Evolutionary conservation across 257 asterid species (phyloP).

Genomic region (Solanum paucissectum): DNA sequence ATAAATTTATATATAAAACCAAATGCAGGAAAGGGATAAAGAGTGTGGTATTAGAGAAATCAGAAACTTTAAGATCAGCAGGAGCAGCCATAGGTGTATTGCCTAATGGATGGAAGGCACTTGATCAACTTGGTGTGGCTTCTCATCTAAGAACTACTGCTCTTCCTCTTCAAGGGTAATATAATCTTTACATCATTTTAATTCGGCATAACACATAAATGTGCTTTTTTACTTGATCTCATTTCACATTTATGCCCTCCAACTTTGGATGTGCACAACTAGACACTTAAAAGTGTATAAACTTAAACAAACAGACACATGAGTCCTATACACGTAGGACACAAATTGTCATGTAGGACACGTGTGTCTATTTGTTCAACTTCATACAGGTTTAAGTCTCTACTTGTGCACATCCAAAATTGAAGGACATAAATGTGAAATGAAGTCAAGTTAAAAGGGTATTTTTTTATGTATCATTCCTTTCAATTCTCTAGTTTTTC

Average conservation of each 20-base stretch:
- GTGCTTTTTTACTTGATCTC: rapidly evolving
- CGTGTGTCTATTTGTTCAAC: no score
- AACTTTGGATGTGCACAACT: no score
- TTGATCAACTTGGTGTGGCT: conserved; percentile 30
- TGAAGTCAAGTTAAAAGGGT: no score
- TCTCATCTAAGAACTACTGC: conserved; percentile 14
- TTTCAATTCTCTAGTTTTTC: background rate
- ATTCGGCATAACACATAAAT: background rate
- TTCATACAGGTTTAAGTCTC: no score
- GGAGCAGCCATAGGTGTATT: conserved; percentile 27
- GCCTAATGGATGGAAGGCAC: conserved; percentile 35
- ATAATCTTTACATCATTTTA: background rate
- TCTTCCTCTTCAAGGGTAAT: conserved; percentile 12
- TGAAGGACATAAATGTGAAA: no score
- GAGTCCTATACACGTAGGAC: no score
- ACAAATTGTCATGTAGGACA: no score
- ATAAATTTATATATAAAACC: no score
- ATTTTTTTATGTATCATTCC: background rate
- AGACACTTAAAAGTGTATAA: no score
- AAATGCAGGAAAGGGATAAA: conserved; percentile 21
- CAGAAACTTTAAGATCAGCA: conserved; percentile 9
- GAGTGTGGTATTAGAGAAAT: conserved; percentile 20
- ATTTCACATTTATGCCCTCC: no score
- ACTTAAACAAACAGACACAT: no score
- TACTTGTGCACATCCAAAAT: no score